Conservation (phyloP, 2,329 filamentous ascomycete genomes). For the Pestalotiopsis sp. region DNA sequence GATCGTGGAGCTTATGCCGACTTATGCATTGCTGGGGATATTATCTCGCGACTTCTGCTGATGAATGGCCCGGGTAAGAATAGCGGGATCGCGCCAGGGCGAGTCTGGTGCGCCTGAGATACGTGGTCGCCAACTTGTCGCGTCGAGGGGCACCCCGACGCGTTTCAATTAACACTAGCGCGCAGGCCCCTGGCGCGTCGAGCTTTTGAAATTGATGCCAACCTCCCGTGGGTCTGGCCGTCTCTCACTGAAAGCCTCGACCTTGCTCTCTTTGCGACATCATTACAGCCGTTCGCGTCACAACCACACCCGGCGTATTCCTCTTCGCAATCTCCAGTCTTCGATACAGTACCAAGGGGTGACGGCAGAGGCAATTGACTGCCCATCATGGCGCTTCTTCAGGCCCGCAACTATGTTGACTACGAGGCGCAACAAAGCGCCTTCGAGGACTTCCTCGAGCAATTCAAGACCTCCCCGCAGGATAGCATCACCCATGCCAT, state of each 20-base stretch:
- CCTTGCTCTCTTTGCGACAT: not conserved
- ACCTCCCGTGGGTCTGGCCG: not conserved
- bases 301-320: not conserved
- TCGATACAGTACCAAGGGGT: not conserved
- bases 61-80: not conserved
- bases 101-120: not conserved
- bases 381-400: conserved; percentile 78
- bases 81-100: not conserved
- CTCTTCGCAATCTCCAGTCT: not conserved
- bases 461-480: conserved; percentile 81
- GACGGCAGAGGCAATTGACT: conserved; percentile 8
- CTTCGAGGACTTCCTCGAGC: conserved; percentile 84
- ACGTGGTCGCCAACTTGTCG: conserved; percentile 1
- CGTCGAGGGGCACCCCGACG: conserved; percentile 6
- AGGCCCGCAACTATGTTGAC: conserved; percentile 77
- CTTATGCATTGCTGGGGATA: not conserved
- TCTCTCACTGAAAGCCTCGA: not conserved
- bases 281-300: not conserved
- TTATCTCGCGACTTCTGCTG: not conserved
- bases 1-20: not conserved
- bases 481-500: conserved; percentile 79
- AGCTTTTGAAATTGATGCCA: conserved; percentile 8
- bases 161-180: not conserved
- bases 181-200: conserved; percentile 1
- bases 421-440: conserved; percentile 85